Conservation (phyloP, 208 protist genomes). For the Wallacemonas sp. region DNA sequence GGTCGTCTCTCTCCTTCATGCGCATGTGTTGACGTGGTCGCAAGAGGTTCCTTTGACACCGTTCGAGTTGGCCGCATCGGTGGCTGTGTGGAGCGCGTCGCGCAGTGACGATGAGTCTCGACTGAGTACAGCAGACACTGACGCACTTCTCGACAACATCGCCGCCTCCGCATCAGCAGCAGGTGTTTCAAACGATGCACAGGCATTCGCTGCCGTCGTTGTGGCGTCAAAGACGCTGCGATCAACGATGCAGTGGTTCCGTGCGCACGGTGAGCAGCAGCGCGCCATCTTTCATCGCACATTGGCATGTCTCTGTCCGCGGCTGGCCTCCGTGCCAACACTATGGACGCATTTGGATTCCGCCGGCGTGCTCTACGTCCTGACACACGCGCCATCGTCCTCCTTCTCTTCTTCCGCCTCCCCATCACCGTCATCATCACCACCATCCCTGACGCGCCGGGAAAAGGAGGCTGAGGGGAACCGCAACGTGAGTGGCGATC, state of each 20-base stretch:
- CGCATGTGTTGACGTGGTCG: neutral
- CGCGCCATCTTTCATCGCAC: neutral
- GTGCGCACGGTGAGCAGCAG: neutral
- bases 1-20: neutral
- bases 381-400: neutral
- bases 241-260: neutral
- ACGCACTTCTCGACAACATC: no score
- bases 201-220: no score
- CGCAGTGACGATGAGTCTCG: neutral
- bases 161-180: no score
- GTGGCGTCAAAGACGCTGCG: no score
- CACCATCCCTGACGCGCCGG: no score
- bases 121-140: neutral
- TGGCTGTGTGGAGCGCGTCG: neutral
- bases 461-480: no score
- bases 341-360: constrained; percentile 11
- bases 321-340: constrained; percentile 1
- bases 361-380: neutral
- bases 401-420: no score
- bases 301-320: neutral
- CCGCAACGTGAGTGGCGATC: no score
- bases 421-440: no score
- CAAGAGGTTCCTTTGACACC: neutral
- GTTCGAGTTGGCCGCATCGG: neutral
- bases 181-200: no score